phyloP scores from a whole-genome alignment of 1,139 yeast genomes.

The Pneumocystis carinii region DNA sequence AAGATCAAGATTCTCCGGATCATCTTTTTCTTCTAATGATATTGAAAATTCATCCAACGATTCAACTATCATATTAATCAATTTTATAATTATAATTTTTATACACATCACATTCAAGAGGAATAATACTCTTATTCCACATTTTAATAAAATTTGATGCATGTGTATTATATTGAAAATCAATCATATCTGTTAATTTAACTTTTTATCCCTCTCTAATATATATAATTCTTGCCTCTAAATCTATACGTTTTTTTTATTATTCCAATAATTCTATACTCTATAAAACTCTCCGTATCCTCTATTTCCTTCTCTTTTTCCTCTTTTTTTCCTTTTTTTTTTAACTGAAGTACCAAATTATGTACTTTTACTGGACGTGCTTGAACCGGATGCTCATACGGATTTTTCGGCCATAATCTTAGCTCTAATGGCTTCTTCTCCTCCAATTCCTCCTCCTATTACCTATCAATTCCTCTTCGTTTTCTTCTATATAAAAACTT shows the following conservation, averaged over 20 bases:
- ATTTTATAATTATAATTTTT: background rate
- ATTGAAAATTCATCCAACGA: slow-evolving; percentile 2
- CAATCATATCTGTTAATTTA: background rate
- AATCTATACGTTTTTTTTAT: slow-evolving; percentile 61
- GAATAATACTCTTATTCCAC: background rate
- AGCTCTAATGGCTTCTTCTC: slow-evolving; percentile 38
- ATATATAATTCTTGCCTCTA: slow-evolving; percentile 24
- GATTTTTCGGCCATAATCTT: slow-evolving; percentile 46
- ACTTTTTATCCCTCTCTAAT: background rate
- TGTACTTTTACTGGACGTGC: slow-evolving; percentile 26
- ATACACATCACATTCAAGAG: background rate
- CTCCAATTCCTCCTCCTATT: background rate
- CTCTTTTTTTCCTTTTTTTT: background rate
- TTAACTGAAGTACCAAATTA: slow-evolving; percentile 21
- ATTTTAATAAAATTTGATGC: background rate
- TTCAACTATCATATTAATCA: background rate
- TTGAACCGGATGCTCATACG: slow-evolving; percentile 69
- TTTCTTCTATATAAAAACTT: background rate
- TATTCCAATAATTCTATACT: slow-evolving; percentile 33
- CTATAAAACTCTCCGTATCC: slow-evolving; percentile 9
- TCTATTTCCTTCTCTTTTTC: background rate
- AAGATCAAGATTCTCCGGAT: slow-evolving; percentile 41
- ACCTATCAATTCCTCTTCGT: background rate
- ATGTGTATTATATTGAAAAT: background rate
- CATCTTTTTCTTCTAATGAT: slow-evolving; percentile 22